Conservation (phyloP, 768 basidiomycete species). For the Pluteus cervinus region DNA sequence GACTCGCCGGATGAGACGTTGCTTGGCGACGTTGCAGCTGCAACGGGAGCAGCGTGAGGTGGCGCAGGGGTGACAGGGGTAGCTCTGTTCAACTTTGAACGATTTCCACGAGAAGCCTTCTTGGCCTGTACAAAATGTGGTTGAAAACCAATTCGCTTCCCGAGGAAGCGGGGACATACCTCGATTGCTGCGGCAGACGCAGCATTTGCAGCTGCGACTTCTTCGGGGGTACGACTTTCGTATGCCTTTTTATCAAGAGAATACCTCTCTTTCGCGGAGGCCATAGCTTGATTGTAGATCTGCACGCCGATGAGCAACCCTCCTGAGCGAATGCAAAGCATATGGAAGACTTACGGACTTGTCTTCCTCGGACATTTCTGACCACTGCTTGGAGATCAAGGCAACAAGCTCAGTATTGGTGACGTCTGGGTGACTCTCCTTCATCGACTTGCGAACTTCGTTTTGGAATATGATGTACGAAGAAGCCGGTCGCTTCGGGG, state of each 20-base stretch:
- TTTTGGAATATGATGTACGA: conserved; percentile 96
- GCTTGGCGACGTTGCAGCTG: conserved; percentile 15
- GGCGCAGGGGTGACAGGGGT: conserved; percentile 14
- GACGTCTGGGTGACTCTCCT: conserved; percentile 56
- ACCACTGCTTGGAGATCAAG: conserved; percentile 74
- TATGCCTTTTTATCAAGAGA: conserved; percentile 60
- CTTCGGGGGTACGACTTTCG: conserved; percentile 46
- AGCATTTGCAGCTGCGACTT: conserved; percentile 40
- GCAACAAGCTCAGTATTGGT: conserved; percentile 67
- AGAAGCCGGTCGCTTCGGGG: conserved; percentile 88
- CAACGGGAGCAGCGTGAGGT: conserved; percentile 15
- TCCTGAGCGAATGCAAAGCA: conserved; percentile 5
- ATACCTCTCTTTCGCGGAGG: conserved; percentile 58
- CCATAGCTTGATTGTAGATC: conserved; percentile 51
- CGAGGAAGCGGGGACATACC: conserved; percentile 18
- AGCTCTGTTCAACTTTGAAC: conserved; percentile 15
- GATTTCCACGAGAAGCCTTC: conserved; percentile 22
- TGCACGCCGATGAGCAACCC: conserved; percentile 19
- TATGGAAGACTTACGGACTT: conserved; percentile 58
- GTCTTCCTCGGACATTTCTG: conserved; percentile 53
- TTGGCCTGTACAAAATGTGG: conserved; percentile 19
- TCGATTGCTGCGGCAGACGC: conserved; percentile 34
- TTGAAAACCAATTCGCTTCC: conserved; percentile 4
- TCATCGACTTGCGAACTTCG: conserved; percentile 71
- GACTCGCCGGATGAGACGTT: conserved; percentile 23